These are phyloP conservation scores for Asclepias syriaca DNA, from an alignment of 257 asterid genomes.

Conservation along the genomic window DNA sequence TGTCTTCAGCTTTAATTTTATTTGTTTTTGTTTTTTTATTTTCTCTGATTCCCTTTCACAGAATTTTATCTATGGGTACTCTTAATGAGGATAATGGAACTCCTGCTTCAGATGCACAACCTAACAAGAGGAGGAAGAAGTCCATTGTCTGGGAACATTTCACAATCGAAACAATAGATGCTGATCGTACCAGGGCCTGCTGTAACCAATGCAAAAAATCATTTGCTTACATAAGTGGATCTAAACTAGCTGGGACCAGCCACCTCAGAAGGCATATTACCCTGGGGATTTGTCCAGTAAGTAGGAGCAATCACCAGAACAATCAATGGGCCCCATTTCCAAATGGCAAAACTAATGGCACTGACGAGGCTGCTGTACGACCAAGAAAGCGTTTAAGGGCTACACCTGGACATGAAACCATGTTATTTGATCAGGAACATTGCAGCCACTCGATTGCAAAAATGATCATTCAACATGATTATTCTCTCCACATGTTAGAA, in stretches of 20 bases:
- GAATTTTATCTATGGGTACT: slow-evolving; percentile 41
- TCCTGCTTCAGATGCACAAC: slow-evolving; percentile 45
- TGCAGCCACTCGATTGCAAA: slow-evolving; percentile 53
- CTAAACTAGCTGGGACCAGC: slow-evolving; percentile 84
- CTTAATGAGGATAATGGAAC: slow-evolving; percentile 23
- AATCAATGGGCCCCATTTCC: slow-evolving; percentile 28
- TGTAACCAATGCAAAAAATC: slow-evolving; percentile 86
- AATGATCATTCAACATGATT: slow-evolving; percentile 74
- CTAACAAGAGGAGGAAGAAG: slow-evolving; percentile 64
- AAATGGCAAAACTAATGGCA: slow-evolving; percentile 26
- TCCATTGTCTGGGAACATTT: slow-evolving; percentile 90
- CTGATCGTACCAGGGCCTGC: slow-evolving; percentile 54
- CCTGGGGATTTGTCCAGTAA: slow-evolving; percentile 68
- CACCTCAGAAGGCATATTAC: slow-evolving; percentile 81
- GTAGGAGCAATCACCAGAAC: slow-evolving; percentile 32
- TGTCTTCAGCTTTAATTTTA: background rate
- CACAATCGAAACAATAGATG: slow-evolving; percentile 42
- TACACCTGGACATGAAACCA: slow-evolving; percentile 28
- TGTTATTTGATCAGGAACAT: slow-evolving; percentile 31
- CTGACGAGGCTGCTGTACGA: slow-evolving; percentile 41
- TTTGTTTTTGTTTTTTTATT: background rate
- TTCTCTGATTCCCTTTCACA: slow-evolving; percentile 12
- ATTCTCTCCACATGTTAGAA: slow-evolving; percentile 71
- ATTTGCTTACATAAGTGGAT: slow-evolving; percentile 74
- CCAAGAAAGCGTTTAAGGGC: slow-evolving; percentile 64